Conservation (phyloP, 2,329 filamentous ascomycete species). For the Gremmenia infestans region DNA sequence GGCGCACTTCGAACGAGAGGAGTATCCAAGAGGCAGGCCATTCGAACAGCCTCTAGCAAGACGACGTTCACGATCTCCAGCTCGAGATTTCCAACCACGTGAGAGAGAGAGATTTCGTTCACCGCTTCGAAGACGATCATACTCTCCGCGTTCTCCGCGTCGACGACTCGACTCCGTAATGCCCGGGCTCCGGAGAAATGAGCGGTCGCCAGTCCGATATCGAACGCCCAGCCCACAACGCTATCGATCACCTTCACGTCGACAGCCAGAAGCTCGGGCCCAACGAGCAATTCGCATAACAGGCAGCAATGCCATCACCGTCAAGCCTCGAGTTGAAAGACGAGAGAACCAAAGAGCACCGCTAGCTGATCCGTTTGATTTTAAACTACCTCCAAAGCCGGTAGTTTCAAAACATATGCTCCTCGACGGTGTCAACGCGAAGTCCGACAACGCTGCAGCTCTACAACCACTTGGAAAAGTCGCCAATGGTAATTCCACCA, state of each 20-base stretch:
- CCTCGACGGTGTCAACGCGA: background rate
- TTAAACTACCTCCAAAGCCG: background rate
- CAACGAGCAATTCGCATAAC: background rate
- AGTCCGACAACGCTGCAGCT: background rate
- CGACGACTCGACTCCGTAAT: background rate
- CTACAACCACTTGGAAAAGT: background rate
- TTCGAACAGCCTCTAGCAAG: conserved; percentile 12
- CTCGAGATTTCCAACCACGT: background rate
- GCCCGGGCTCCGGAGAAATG: background rate
- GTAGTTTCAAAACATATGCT: background rate
- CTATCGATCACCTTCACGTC: background rate
- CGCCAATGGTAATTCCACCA: background rate
- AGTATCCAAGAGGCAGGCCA: conserved; percentile 6
- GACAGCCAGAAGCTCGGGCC: background rate
- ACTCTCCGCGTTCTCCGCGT: conserved; percentile 2
- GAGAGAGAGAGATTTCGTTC: background rate
- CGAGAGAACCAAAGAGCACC: background rate
- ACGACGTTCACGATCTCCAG: conserved; percentile 6
- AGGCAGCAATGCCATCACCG: conserved; percentile 9
- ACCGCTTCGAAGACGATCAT: conserved; percentile 2
- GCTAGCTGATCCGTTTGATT: background rate
- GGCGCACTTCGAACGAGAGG: conserved; percentile 10
- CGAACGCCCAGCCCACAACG: conserved; percentile 8
- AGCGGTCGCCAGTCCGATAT: background rate
- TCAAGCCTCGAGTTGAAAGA: background rate